Conservation (phyloP, 2,329 filamentous ascomycete species). For the Mycosphaerelloides madeirae region DNA sequence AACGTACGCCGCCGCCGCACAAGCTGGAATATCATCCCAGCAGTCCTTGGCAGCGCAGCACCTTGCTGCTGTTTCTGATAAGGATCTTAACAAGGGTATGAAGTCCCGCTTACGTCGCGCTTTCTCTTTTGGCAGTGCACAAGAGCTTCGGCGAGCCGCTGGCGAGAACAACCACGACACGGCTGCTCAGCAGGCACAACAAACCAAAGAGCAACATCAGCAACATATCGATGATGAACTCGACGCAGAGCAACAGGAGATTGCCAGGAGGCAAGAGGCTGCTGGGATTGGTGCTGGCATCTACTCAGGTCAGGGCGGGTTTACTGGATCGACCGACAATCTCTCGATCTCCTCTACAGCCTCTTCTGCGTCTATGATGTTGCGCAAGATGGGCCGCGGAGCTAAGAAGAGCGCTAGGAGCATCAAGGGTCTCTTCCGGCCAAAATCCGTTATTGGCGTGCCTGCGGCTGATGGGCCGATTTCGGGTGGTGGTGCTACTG, state of each 20-base stretch:
- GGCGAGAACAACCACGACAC: constrained; percentile 52
- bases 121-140: constrained; percentile 94
- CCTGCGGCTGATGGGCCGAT: constrained; percentile 64
- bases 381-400: constrained; percentile 98
- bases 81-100: constrained; percentile 69
- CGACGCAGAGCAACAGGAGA: constrained; percentile 84
- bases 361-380: constrained; percentile 86
- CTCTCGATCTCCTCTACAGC: constrained; percentile 85
- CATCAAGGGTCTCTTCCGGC: constrained; percentile 87
- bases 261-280: constrained; percentile 88
- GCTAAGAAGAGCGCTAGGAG: constrained; percentile 92
- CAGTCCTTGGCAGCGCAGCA: constrained; percentile 74
- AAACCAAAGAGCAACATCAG: constrained; percentile 26
- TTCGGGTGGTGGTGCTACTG: constrained; percentile 39
- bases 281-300: constrained; percentile 88
- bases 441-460: constrained; percentile 82
- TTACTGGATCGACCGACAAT: constrained; percentile 90
- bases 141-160: constrained; percentile 75
- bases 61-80: constrained; percentile 80
- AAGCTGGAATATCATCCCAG: constrained; percentile 22
- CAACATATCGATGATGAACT: constrained; percentile 30
- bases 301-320: constrained; percentile 80
- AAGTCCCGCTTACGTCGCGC: constrained; percentile 85
- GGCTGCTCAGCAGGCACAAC: constrained; percentile 16
- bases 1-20: constrained; percentile 30